Percentiles rank a stretch among this genome's conserved stretches.
Evolutionary conservation across 2,329 filamentous ascomycete genomes (phyloP).

Genomic region (Endothia cerciana): DNA sequence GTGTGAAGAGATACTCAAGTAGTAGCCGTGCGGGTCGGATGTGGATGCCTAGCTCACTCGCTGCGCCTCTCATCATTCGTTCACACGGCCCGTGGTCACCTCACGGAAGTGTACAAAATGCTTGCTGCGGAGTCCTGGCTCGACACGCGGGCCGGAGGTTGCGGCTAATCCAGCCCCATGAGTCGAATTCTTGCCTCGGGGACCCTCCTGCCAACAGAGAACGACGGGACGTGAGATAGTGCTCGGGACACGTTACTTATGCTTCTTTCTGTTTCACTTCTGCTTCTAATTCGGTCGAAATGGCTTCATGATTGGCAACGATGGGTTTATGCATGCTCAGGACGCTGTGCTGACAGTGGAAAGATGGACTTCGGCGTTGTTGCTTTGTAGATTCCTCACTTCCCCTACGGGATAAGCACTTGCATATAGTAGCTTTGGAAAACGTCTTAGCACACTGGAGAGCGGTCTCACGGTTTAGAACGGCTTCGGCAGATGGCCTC

Average conservation of each 20-base stretch:
- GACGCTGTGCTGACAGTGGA: background rate
- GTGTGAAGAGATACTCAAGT: constrained; percentile 40
- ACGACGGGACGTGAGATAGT: background rate
- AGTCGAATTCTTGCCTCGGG: constrained; percentile 9
- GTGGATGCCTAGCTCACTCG: background rate
- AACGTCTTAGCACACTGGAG: background rate
- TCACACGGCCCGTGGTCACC: no score
- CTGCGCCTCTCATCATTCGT: background rate
- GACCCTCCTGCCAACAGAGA: background rate
- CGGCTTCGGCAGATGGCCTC: background rate
- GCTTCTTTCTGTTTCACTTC: background rate
- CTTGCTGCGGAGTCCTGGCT: background rate
- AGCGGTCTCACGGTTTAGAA: background rate
- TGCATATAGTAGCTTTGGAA: no score
- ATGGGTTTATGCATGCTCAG: background rate
- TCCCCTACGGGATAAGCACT: background rate
- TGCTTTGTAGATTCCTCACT: background rate
- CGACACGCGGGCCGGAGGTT: background rate
- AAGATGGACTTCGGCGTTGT: background rate
- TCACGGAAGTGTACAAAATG: no score
- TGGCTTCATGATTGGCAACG: background rate
- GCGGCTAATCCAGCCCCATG: constrained; percentile 20
- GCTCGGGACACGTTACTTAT: background rate
- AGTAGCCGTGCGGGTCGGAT: constrained; percentile 27
- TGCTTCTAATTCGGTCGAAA: background rate